Evolutionary conservation across 2,329 filamentous ascomycete genomes (phyloP).

Genomic region (Aspergillus caelatus): DNA sequence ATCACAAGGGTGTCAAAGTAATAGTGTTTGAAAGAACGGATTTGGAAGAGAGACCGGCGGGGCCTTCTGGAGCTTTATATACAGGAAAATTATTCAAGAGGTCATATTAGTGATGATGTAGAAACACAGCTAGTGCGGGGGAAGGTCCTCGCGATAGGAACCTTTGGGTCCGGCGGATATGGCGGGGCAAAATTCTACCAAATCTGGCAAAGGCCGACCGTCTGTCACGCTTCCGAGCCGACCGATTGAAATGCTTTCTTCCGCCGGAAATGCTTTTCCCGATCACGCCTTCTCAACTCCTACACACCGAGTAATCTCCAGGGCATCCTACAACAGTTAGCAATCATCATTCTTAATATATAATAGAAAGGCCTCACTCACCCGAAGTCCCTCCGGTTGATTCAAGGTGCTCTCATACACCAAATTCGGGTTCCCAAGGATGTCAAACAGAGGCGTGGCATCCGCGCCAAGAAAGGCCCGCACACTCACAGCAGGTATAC

Average conservation of each 20-base stretch:
- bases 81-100: conserved; percentile 1
- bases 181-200: conserved; percentile 23
- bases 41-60: conserved; percentile 4
- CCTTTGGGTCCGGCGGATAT: conserved; percentile 37
- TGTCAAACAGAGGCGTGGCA: conserved; percentile 30
- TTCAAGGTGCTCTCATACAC: conserved; percentile 61
- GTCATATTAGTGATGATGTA: conserved; percentile 2
- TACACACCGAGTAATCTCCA: conserved; percentile 37
- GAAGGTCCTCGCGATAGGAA: conserved; percentile 41
- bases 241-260: conserved; percentile 5
- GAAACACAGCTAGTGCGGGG: conserved; percentile 26
- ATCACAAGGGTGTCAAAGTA: neutral
- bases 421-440: conserved; percentile 63
- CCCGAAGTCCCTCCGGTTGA: conserved; percentile 31
- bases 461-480: conserved; percentile 29
- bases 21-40: conserved; percentile 21
- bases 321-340: conserved; percentile 29
- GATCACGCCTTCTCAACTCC: conserved; percentile 19
- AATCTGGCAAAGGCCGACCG: conserved; percentile 57
- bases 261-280: conserved; percentile 3
- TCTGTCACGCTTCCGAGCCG: conserved; percentile 30
- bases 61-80: conserved; percentile 8
- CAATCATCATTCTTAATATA: neutral
- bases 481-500: conserved; percentile 24
- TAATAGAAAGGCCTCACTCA: conserved; percentile 21